phyloP scores from a whole-genome alignment of 2,329 filamentous ascomycete genomes.

The Sclerotinia minor region DNA sequence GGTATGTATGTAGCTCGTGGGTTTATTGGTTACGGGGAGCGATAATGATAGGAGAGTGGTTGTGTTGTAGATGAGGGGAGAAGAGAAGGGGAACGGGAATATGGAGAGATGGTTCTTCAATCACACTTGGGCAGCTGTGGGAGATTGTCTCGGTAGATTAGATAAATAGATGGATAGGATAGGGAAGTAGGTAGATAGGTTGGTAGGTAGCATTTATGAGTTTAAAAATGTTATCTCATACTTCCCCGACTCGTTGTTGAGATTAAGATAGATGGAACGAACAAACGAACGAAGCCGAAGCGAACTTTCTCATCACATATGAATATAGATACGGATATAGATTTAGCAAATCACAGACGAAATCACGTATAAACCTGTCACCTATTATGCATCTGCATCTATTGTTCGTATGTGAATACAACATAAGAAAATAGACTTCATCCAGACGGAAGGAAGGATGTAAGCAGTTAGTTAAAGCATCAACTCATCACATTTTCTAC shows the following conservation, averaged over 20 bases:
- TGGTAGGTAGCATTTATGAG: background rate
- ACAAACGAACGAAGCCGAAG: too few species aligned
- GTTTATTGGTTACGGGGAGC: background rate
- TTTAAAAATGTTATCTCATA: background rate
- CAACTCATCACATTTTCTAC: background rate
- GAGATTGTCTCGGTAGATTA: background rate
- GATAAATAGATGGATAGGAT: too few species aligned
- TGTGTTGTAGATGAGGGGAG: background rate
- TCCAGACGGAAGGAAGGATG: constrained; percentile 4
- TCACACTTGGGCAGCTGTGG: constrained; percentile 16
- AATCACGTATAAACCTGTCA: constrained; percentile 19
- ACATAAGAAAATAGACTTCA: constrained; percentile 12
- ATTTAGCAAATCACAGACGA: constrained; percentile 18
- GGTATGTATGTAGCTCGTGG: background rate
- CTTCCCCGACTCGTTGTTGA: background rate
- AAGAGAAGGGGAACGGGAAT: background rate
- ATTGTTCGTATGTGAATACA: constrained; percentile 17
- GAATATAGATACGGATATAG: too few species aligned
- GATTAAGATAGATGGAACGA: background rate
- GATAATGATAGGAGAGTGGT: constrained; percentile 19
- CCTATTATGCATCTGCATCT: constrained; percentile 21
- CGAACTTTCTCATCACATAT: constrained; percentile 12
- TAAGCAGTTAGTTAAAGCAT: constrained; percentile 1
- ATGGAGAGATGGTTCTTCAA: constrained; percentile 2
- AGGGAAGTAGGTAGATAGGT: too few species aligned